Conservation (phyloP, 345 rosid species). For the Camelina sativa region DNA sequence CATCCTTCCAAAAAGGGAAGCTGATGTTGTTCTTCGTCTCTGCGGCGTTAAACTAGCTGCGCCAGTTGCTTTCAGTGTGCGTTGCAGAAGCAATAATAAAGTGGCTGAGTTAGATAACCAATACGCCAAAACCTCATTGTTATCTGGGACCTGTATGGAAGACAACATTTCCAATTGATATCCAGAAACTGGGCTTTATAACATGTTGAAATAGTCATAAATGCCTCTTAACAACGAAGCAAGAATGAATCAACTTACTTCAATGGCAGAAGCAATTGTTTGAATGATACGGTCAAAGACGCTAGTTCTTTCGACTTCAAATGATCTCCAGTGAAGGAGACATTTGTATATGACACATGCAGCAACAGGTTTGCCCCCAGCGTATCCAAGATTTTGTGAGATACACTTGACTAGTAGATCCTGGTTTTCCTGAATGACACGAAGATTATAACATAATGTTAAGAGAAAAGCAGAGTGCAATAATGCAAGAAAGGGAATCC, state of each 20-base stretch:
- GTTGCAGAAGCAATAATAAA: slow-evolving; percentile 83
- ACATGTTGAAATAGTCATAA: slow-evolving; percentile 1
- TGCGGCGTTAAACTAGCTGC: slow-evolving; percentile 99
- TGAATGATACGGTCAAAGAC: slow-evolving; percentile 97
- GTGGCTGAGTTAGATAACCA: slow-evolving; percentile 98
- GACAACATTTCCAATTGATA: slow-evolving; percentile 30
- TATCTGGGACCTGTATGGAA: slow-evolving; percentile 73
- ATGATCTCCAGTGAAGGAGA: slow-evolving; percentile 98
- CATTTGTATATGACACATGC: slow-evolving; percentile 94
- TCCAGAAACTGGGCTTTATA: slow-evolving; percentile 7
- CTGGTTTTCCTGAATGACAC: slow-evolving; percentile 79
- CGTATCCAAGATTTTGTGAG: slow-evolving; percentile 90
- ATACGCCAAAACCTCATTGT: slow-evolving; percentile 80
- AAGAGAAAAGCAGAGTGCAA: slow-evolving; percentile 20
- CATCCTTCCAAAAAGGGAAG: slow-evolving; percentile 98
- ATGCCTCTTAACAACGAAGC: slow-evolving; percentile 5
- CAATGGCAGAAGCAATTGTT: slow-evolving; percentile 87
- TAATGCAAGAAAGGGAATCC: slow-evolving; percentile 2
- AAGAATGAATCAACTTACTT: slow-evolving; percentile 53
- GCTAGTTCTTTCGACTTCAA: slow-evolving; percentile 94
- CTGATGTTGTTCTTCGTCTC: slow-evolving; percentile 85
- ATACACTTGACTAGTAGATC: slow-evolving; percentile 89
- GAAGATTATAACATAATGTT: slow-evolving; percentile 25
- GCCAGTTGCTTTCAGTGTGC: slow-evolving; percentile 94
- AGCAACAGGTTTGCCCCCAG: slow-evolving; percentile 89